Conservation (phyloP, 495 filamentous ascomycete genomes). For the Eremomyces bilateralis region DNA sequence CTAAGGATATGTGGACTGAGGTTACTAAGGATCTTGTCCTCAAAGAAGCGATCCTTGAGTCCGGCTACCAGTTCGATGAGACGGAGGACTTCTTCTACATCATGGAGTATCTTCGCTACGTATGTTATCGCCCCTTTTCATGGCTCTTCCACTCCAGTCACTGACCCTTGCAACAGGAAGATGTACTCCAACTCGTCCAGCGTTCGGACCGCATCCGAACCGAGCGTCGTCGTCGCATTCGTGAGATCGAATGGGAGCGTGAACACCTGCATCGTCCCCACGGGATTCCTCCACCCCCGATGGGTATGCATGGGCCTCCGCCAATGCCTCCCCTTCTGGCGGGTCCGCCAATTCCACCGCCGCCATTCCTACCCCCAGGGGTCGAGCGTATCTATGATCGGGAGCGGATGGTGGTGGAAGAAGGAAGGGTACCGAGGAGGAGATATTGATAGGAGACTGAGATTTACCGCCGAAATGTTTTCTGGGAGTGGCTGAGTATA, state of each 20-base stretch:
- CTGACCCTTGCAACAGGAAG: slow-evolving; percentile 55
- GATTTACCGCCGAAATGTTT: too few relatives aligned
- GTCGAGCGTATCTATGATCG: too few relatives aligned
- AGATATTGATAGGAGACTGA: too few relatives aligned
- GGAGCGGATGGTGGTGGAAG: too few relatives aligned
- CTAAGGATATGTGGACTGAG: slow-evolving; percentile 77
- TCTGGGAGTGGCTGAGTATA: too few relatives aligned
- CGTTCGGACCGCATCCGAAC: slow-evolving; percentile 63
- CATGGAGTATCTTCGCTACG: slow-evolving; percentile 72
- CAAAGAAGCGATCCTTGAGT: slow-evolving; percentile 63
- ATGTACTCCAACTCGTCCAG: slow-evolving; percentile 66
- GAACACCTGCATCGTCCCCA: slow-evolving; percentile 19
- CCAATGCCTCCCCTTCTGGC: too few relatives aligned
- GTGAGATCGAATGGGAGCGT: slow-evolving; percentile 65
- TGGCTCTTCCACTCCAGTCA: too few relatives aligned
- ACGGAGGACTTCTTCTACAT: slow-evolving; percentile 79
- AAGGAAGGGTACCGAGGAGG: too few relatives aligned
- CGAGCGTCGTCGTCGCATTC: slow-evolving; percentile 50
- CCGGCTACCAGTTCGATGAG: slow-evolving; percentile 83
- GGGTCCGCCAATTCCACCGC: too few relatives aligned
- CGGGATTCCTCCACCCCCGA: too few relatives aligned
- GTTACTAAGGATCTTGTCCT: slow-evolving; percentile 86
- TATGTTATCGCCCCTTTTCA: slow-evolving; percentile 26
- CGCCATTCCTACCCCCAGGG: too few relatives aligned
- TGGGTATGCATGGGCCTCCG: too few relatives aligned